phyloP scores from a whole-genome alignment of 2,329 filamentous ascomycete species.

The Cladophialophora psammophila region DNA sequence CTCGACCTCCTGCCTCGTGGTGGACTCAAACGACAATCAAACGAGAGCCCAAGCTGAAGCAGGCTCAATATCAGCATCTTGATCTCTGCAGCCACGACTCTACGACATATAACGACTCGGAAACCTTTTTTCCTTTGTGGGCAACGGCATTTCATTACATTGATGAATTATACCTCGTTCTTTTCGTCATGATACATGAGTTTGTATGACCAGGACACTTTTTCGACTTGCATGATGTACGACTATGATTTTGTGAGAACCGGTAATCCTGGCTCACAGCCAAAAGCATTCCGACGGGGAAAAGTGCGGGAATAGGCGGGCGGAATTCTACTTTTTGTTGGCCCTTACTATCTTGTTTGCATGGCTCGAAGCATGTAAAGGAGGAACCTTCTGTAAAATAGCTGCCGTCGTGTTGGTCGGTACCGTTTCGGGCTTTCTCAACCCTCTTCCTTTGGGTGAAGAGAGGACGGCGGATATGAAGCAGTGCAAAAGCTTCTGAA shows the following conservation, averaged over 20 bases:
- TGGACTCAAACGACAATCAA: slow-evolving; percentile 10
- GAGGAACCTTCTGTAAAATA: slow-evolving; percentile 17
- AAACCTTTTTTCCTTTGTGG: slow-evolving; percentile 28
- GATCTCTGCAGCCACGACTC: slow-evolving; percentile 20
- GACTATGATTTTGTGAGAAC: slow-evolving; percentile 28
- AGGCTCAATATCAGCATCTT: background rate
- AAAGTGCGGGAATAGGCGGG: slow-evolving; percentile 13
- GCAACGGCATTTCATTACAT: slow-evolving; percentile 22
- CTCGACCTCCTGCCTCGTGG: slow-evolving; percentile 28
- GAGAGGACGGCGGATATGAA: background rate
- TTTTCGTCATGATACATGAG: slow-evolving; percentile 34
- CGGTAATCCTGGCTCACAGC: slow-evolving; percentile 20
- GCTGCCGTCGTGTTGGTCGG: slow-evolving; percentile 12
- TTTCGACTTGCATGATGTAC: slow-evolving; percentile 33
- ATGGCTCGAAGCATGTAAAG: slow-evolving; percentile 6
- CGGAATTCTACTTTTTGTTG: slow-evolving; percentile 11
- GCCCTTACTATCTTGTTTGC: slow-evolving; percentile 8
- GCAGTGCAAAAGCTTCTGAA: background rate
- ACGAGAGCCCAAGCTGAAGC: slow-evolving; percentile 17
- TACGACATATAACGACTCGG: slow-evolving; percentile 24
- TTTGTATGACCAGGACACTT: slow-evolving; percentile 35
- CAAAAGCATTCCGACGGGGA: slow-evolving; percentile 27
- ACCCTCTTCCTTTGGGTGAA: slow-evolving; percentile 4
- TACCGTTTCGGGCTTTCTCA: slow-evolving; percentile 11
- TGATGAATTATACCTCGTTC: slow-evolving; percentile 31